Percentiles rank a stretch among this genome's conserved stretches.
Conservation (phyloP, 2,329 filamentous ascomycete genomes). For the Apiospora phragmitis region DNA sequence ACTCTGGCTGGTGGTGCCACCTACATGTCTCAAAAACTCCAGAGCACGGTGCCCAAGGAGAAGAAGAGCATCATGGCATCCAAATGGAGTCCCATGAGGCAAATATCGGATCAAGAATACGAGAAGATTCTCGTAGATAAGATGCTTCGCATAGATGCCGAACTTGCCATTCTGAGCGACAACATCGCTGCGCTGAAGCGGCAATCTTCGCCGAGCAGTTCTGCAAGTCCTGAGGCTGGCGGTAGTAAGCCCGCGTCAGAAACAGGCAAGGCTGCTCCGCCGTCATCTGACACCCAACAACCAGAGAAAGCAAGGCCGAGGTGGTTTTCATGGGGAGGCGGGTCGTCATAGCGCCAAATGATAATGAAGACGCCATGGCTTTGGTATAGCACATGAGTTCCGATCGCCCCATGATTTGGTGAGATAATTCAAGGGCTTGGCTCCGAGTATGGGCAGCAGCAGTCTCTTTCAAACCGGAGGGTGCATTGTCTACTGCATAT, state of each 20-base stretch:
- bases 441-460: not conserved
- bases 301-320: not conserved
- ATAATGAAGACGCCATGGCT: not conserved
- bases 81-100: constrained; percentile 72
- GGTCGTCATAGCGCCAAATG: not conserved
- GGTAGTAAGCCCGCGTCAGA: not conserved
- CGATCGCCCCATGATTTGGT: not conserved
- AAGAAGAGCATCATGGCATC: constrained; percentile 49
- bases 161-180: constrained; percentile 79
- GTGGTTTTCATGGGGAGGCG: not conserved
- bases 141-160: constrained; percentile 69
- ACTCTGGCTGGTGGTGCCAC: constrained; percentile 39
- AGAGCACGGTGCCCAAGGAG: constrained; percentile 18
- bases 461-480: not conserved
- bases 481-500: not conserved
- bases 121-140: constrained; percentile 69
- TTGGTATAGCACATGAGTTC: not conserved
- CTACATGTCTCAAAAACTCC: constrained; percentile 25
- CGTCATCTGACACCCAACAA: not conserved
- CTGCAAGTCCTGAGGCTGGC: not conserved
- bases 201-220: not conserved
- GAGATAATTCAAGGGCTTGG: not conserved
- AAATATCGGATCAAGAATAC: constrained; percentile 72
- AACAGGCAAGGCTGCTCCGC: not conserved
- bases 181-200: constrained; percentile 55